These are phyloP conservation scores for Aspergillus novoparasiticus DNA, from an alignment of 2,329 filamentous ascomycete species.

Conservation along the genomic window DNA sequence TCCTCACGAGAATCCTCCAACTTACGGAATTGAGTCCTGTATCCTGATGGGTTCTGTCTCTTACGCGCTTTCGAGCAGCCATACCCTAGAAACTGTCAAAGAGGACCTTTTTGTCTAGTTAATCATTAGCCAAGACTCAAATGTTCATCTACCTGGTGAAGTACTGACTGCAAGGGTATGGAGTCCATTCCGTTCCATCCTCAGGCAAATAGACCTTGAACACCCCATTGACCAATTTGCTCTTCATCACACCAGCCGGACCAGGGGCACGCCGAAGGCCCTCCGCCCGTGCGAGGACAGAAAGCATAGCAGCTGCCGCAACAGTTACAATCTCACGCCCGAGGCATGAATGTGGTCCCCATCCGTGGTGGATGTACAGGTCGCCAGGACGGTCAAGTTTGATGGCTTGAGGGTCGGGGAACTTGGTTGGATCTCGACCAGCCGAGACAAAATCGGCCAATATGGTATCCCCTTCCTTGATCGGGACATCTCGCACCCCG, in stretches of 20 bases:
- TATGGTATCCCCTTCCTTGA: slow-evolving; percentile 4
- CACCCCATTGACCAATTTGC: not conserved
- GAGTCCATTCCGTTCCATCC: slow-evolving; percentile 10
- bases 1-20: no score
- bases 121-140: not conserved
- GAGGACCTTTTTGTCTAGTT: slow-evolving; percentile 11
- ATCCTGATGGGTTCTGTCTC: not conserved
- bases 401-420: slow-evolving; percentile 4
- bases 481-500: not conserved
- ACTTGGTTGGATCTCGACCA: slow-evolving; percentile 4
- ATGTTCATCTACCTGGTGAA: not conserved
- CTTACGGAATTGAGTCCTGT: not conserved
- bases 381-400: slow-evolving; percentile 9
- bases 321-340: slow-evolving; percentile 7
- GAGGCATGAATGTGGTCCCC: slow-evolving; percentile 10
- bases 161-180: slow-evolving; percentile 12
- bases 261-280: slow-evolving; percentile 4
- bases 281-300: not conserved
- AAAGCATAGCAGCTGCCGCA: slow-evolving; percentile 6
- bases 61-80: not conserved
- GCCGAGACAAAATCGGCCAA: slow-evolving; percentile 10
- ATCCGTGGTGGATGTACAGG: slow-evolving; percentile 10
- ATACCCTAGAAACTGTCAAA: slow-evolving; percentile 6
- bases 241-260: slow-evolving; percentile 6
- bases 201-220: slow-evolving; percentile 11